phyloP scores from a whole-genome alignment of 2,329 filamentous ascomycete genomes.

The Daldinia eschscholtzii region DNA sequence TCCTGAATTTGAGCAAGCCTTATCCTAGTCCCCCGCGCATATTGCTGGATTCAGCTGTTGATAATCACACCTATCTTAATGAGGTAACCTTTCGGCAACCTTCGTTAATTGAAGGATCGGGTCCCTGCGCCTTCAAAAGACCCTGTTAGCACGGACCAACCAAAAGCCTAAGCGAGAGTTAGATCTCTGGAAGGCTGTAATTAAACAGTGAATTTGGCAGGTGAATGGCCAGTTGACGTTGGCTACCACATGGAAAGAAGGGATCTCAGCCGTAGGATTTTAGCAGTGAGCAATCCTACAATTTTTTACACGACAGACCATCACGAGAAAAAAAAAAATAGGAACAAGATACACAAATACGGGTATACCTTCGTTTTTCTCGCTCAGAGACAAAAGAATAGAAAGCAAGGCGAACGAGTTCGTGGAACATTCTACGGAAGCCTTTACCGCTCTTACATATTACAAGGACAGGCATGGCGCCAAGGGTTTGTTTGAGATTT shows the following conservation, averaged over 20 bases:
- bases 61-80: slow-evolving; percentile 30
- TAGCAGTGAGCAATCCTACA: slow-evolving; percentile 25
- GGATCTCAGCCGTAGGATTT: slow-evolving; percentile 15
- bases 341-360: background rate
- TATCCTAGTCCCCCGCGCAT: slow-evolving; percentile 24
- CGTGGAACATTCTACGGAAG: slow-evolving; percentile 36
- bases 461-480: slow-evolving; percentile 39
- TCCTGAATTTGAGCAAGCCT: slow-evolving; percentile 26
- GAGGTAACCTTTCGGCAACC: slow-evolving; percentile 15
- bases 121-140: slow-evolving; percentile 1
- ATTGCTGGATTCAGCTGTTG: slow-evolving; percentile 21
- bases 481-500: slow-evolving; percentile 39
- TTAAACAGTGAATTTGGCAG: slow-evolving; percentile 2
- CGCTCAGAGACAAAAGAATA: background rate
- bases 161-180: background rate
- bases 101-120: slow-evolving; percentile 12
- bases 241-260: slow-evolving; percentile 5
- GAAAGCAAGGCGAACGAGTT: slow-evolving; percentile 14
- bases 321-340: slow-evolving; percentile 22
- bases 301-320: slow-evolving; percentile 15
- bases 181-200: slow-evolving; percentile 5
- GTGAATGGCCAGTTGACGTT: slow-evolving; percentile 8
- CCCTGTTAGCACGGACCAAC: slow-evolving; percentile 12
- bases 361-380: background rate
- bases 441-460: slow-evolving; percentile 29